Evolutionary conservation across 2,329 filamentous ascomycete genomes (phyloP), one percentile per base, ranked within the genome.

Genomic region (Alternaria viburni): DNA sequence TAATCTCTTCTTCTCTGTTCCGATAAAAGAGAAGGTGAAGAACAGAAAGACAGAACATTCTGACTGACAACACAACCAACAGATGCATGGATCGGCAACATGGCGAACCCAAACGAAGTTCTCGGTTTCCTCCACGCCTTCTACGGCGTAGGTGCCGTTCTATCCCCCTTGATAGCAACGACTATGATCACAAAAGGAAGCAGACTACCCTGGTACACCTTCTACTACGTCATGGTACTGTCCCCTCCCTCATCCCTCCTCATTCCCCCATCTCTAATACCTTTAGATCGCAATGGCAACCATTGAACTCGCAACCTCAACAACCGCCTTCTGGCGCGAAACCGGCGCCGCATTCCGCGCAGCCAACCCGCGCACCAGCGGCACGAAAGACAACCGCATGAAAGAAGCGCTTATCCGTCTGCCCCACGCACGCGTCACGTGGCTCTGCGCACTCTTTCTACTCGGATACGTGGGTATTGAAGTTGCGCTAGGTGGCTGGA

Each of bases 401-500:
- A 81, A 82, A 67, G 81, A 85, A 72, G 83, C 85, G 0, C 77
- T 89, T n/a, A 73, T 80, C 43, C 79, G 75, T 13, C 67, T 75
- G 28, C 83, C 83, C 1, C 75, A 80, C 36, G 83, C 84, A 3
- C 79, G 83, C n/a, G 84, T 91, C 4, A 90, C 90, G 4, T 94
- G 91, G 91, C 82, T 93, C n/a, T 84, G 88, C 46, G 86, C 92
- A 3, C 64, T 91, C 2, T 96, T 96, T 76, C 81, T 96, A 13
- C 85, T 96, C 5, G 88, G 88, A 9, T 96, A 96, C 72, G 90
- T 95, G 1, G 93, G 93, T 5, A 86, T 88, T 6, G 93, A 97
- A 79, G 90, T 93, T 63, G 88, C 88, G 1, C 82, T 93, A 3
- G 90, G 90, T 19, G 92, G 92, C 15, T 96, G 92, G 92, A 90